Percentiles rank a stretch among this genome's conserved stretches.
Conservation (phyloP, 768 basidiomycete genomes). For the Chalciporus chontae region DNA sequence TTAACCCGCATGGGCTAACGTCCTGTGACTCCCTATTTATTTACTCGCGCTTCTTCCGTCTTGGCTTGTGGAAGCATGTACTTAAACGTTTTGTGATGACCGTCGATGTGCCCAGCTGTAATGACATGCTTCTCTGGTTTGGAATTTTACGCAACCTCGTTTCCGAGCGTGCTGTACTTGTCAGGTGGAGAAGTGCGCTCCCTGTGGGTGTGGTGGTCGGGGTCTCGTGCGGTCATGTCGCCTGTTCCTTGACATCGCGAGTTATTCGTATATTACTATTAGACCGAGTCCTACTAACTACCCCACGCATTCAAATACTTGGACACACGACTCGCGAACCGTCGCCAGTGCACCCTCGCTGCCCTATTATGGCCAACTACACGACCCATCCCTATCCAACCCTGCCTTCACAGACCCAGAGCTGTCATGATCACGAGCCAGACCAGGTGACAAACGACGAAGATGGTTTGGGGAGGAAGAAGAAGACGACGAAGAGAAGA, state of each 20-base stretch:
- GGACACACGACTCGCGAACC: constrained; percentile 15
- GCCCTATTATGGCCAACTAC: constrained; percentile 29
- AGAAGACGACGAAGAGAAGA: constrained; percentile 57
- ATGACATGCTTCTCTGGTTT: constrained; percentile 3
- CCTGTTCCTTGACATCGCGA: constrained; percentile 19
- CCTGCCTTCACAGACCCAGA: too few relatives aligned
- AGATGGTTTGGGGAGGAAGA: constrained; percentile 35
- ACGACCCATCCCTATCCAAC: constrained; percentile 26
- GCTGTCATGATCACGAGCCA: constrained; percentile 19
- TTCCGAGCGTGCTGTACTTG: neutral
- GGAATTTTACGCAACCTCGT: constrained; percentile 11
- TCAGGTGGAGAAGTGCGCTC: neutral
- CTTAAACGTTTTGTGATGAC: neutral
- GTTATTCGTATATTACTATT: constrained; percentile 20
- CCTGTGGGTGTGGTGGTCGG: constrained; percentile 20
- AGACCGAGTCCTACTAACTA: constrained; percentile 18
- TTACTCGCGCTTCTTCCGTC: neutral
- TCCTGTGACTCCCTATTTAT: neutral
- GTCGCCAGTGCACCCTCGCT: constrained; percentile 5
- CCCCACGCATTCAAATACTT: constrained; percentile 18
- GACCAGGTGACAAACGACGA: constrained; percentile 34
- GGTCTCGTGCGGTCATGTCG: constrained; percentile 24
- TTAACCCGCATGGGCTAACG: neutral
- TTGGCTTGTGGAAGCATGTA: neutral
- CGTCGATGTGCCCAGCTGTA: neutral